Conservation (phyloP, 1,284 basidiomycete genomes). For the Chalciporus sp. region DNA sequence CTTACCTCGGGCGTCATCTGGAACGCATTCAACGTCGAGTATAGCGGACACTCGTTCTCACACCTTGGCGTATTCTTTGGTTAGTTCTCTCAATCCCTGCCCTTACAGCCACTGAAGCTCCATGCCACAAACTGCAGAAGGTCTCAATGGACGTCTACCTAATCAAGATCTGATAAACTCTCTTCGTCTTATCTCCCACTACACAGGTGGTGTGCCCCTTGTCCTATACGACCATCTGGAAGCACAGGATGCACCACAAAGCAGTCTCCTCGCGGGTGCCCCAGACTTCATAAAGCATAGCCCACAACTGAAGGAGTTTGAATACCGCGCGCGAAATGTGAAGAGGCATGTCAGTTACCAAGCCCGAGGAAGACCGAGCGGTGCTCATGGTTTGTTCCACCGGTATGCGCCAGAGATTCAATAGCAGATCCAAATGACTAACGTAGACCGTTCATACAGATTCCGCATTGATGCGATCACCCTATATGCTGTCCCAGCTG, state of each 20-base stretch:
- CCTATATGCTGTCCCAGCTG: conserved; percentile 84
- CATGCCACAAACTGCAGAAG: conserved; percentile 62
- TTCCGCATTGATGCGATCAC: conserved; percentile 96
- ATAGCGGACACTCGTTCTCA: conserved; percentile 95
- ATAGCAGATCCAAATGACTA: conserved; percentile 4
- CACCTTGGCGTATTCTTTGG: conserved; percentile 92
- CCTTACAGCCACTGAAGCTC: neutral
- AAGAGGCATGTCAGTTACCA: conserved; percentile 69
- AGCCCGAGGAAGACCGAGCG: conserved; percentile 70
- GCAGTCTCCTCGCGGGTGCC: conserved; percentile 46
- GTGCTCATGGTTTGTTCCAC: conserved; percentile 79
- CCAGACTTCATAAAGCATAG: conserved; percentile 47
- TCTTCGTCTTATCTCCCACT: conserved; percentile 71
- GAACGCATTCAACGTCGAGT: conserved; percentile 95
- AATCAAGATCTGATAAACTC: conserved; percentile 96
- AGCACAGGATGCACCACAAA: conserved; percentile 40
- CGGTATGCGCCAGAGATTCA: conserved; percentile 47
- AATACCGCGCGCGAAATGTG: conserved; percentile 63
- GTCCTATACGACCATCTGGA: conserved; percentile 78
- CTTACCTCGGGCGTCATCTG: conserved; percentile 85
- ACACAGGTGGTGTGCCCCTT: conserved; percentile 73
- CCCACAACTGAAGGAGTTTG: conserved; percentile 51
- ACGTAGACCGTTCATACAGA: conserved; percentile 40
- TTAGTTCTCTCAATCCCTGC: conserved; percentile 38
- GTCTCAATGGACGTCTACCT: conserved; percentile 90